Base-by-base conservation (phyloP, 192 early-diverging fungal genomes). In the Chytriomyces confervae region DNA sequence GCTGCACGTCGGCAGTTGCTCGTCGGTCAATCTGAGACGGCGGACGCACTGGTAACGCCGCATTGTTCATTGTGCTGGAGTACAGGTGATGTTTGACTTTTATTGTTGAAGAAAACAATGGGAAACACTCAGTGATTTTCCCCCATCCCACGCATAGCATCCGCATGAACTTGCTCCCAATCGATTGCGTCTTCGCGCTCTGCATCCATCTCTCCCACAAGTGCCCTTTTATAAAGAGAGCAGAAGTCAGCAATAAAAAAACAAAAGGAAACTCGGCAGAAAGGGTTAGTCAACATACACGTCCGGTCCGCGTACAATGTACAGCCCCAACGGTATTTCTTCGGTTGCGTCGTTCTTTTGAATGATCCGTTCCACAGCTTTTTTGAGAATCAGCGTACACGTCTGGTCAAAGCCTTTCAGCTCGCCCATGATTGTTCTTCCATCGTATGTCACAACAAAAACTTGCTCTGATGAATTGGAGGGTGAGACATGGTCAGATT, bases 371-470 rank as follows among this genome's bases (percentile, higher is more conserved):
- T 72, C 69, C 18, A 72, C 69, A 27, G 69, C 69, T 43, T 72
- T 72, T 29, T 72, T 72, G 10, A 72, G 69, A 60, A 72, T 72
- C 16, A 72, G 69, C 7, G 69, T 60, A 27, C 69, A 72, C 8
- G 69, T 72, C 50, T 72, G 69, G 69, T 72, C 69, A 45, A 72
- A 72, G 47, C 69, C 69, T 44, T 72, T 72, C 50, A 72, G 36
- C 69, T 72, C 69, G 18, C 69, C 69, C 69, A 72, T 51, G 36
- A 72, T 72, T 18, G 69, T 72, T 16, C 69, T 20, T 7, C 69
- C 69, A 18, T 72, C 69, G 50, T 51, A 51, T 11, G 69, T 72
- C 24, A 72, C 69, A n/a, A 72, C 69, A 45, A 72, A 72, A 23
- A 72, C 69, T 51, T 72, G 50, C 20, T 72, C 69, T 72, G 27